phyloP scores from a whole-genome alignment of 495 filamentous ascomycete species.

The Penicillium coprophilum region DNA sequence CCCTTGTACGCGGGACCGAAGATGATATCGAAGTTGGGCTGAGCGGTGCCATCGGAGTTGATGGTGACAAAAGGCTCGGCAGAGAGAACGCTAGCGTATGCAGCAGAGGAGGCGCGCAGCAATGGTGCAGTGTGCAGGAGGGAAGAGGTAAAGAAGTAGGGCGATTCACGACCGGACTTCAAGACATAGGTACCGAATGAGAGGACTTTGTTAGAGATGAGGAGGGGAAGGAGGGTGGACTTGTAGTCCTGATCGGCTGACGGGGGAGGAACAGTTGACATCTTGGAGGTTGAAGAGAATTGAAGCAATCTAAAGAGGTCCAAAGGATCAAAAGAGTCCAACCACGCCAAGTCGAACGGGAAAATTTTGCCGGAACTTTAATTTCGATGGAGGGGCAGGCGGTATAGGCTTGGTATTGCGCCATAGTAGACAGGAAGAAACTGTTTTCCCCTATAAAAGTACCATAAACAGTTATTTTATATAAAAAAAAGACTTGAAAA shows the following conservation, averaged over 20 bases:
- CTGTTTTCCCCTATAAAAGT: background rate
- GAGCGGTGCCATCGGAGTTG: slow-evolving; percentile 32
- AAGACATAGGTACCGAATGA: slow-evolving; percentile 86
- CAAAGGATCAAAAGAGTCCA: slow-evolving; percentile 8
- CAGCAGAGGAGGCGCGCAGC: slow-evolving; percentile 67
- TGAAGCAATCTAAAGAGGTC: slow-evolving; percentile 7
- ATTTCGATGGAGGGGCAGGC: slow-evolving; percentile 24
- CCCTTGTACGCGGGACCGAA: slow-evolving; percentile 93
- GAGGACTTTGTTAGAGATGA: slow-evolving; percentile 71
- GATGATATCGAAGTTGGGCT: slow-evolving; percentile 41
- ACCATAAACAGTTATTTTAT: background rate
- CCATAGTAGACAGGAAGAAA: background rate
- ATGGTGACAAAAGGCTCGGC: slow-evolving; percentile 43
- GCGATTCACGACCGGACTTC: slow-evolving; percentile 88
- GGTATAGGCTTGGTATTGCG: slow-evolving; percentile 2
- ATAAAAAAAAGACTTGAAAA: background rate
- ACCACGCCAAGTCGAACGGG: slow-evolving; percentile 2
- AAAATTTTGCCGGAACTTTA: slow-evolving; percentile 23
- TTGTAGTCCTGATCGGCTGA: slow-evolving; percentile 53
- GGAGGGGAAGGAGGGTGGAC: slow-evolving; percentile 66
- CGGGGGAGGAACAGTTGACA: slow-evolving; percentile 29
- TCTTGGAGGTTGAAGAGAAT: slow-evolving; percentile 9
- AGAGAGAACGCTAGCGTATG: slow-evolving; percentile 75
- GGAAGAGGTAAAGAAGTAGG: slow-evolving; percentile 98
- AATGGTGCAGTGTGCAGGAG: slow-evolving; percentile 76